Conservation (phyloP, 2,329 filamentous ascomycete genomes). For the Triangularia setosa region DNA sequence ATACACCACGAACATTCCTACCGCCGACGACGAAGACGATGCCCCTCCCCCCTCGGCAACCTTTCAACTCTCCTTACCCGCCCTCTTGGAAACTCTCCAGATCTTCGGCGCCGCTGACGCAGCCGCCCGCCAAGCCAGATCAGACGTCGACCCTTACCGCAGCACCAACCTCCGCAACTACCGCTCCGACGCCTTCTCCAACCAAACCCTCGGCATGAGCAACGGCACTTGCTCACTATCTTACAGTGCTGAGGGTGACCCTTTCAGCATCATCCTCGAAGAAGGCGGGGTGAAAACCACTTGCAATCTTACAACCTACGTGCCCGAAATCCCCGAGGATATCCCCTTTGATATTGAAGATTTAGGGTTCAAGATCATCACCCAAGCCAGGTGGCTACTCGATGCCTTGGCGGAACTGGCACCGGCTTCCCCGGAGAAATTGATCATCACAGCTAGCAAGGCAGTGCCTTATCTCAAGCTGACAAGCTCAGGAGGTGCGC, state of each 20-base stretch:
- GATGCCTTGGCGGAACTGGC: slow-evolving; percentile 69
- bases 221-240: slow-evolving; percentile 75
- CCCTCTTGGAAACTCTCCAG: slow-evolving; percentile 88
- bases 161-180: slow-evolving; percentile 57
- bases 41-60: slow-evolving; percentile 48
- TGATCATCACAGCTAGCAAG: slow-evolving; percentile 65
- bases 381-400: slow-evolving; percentile 70
- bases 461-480: slow-evolving; percentile 70
- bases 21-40: slow-evolving; percentile 34
- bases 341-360: slow-evolving; percentile 84
- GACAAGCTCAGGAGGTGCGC: slow-evolving; percentile 57
- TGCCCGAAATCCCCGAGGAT: slow-evolving; percentile 67
- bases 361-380: slow-evolving; percentile 88
- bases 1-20: slow-evolving; percentile 63
- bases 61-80: slow-evolving; percentile 83
- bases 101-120: slow-evolving; percentile 86
- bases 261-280: slow-evolving; percentile 79
- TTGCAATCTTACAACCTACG: slow-evolving; percentile 85
- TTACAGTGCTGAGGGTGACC: slow-evolving; percentile 70
- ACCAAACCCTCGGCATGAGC: slow-evolving; percentile 75
- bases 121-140: slow-evolving; percentile 52
- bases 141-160: slow-evolving; percentile 57
- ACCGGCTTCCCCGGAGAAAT: slow-evolving; percentile 65
- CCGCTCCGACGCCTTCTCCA: slow-evolving; percentile 72
- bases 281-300: slow-evolving; percentile 85